phyloP scores from a whole-genome alignment of 495 filamentous ascomycete species.

The Penicillium diatomitis region DNA sequence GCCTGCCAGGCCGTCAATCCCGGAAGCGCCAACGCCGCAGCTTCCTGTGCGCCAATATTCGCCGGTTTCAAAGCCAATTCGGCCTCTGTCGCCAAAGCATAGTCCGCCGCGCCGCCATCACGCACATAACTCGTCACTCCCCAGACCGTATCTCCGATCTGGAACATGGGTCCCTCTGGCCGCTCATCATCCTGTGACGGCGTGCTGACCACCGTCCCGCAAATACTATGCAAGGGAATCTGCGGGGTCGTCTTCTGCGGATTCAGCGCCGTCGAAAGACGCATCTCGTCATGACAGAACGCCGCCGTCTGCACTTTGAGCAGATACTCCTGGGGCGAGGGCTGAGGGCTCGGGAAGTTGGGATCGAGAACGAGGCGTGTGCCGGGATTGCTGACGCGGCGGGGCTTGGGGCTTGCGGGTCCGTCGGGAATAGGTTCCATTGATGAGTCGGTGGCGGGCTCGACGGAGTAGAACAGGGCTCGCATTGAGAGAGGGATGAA shows the following conservation, averaged over 20 bases:
- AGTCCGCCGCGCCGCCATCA: slow-evolving; percentile 44
- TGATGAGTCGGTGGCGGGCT: slow-evolving; percentile 9
- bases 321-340: slow-evolving; percentile 41
- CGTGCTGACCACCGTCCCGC: slow-evolving; percentile 42
- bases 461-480: slow-evolving; percentile 29
- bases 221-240: slow-evolving; percentile 50
- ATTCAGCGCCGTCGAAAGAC: slow-evolving; percentile 34
- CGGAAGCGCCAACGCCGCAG: slow-evolving; percentile 44
- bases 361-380: slow-evolving; percentile 24
- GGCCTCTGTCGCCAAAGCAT: slow-evolving; percentile 38
- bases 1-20: slow-evolving; percentile 50
- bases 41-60: slow-evolving; percentile 38
- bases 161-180: slow-evolving; percentile 30
- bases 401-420: slow-evolving; percentile 2
- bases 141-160: slow-evolving; percentile 45
- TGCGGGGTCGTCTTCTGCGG: slow-evolving; percentile 34
- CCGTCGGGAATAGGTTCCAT: slow-evolving; percentile 1
- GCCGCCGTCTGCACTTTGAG: slow-evolving; percentile 49
- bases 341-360: slow-evolving; percentile 31
- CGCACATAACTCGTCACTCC: slow-evolving; percentile 36
- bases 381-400: slow-evolving; percentile 9
- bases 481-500: slow-evolving; percentile 30
- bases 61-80: slow-evolving; percentile 43
- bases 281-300: slow-evolving; percentile 46
- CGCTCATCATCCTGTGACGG: slow-evolving; percentile 32